phyloP scores from a whole-genome alignment of 169 alveolate genomes.

The Eimeria acervulina region DNA sequence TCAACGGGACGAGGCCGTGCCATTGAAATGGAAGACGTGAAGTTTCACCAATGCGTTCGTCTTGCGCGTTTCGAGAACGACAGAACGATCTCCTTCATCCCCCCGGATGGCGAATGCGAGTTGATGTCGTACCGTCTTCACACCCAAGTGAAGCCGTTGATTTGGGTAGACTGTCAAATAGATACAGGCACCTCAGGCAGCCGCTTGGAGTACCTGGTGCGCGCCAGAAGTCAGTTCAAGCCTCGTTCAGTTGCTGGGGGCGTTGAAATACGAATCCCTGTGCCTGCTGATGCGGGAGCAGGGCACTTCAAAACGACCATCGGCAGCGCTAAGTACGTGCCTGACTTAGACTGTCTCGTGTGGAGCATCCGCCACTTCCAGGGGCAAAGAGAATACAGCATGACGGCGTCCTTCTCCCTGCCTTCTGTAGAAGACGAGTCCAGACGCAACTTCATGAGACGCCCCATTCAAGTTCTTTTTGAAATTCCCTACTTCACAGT shows the following conservation, averaged over 20 bases:
- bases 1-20: slow-evolving; percentile 89
- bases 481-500: slow-evolving; percentile 99
- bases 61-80: slow-evolving; percentile 97
- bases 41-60: slow-evolving; percentile 97
- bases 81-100: slow-evolving; percentile 98
- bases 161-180: slow-evolving; percentile 97
- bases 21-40: slow-evolving; percentile 99
- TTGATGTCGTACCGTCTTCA: slow-evolving; percentile 98
- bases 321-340: slow-evolving; percentile 98
- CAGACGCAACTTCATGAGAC: slow-evolving; percentile 94
- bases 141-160: slow-evolving; percentile 97
- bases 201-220: slow-evolving; percentile 96
- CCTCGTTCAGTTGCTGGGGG: slow-evolving; percentile 97
- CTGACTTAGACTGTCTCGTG: slow-evolving; percentile 96
- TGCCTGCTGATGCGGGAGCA: slow-evolving; percentile 98
- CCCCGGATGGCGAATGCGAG: slow-evolving; percentile 99
- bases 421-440: slow-evolving; percentile 97
- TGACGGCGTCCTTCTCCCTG: slow-evolving; percentile 98
- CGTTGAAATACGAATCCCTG: slow-evolving; percentile 98
- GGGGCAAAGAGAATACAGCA: slow-evolving; percentile 98
- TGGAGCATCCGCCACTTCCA: slow-evolving; percentile 99
- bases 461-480: slow-evolving; percentile 98
- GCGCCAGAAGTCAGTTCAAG: slow-evolving; percentile 89
- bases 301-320: slow-evolving; percentile 94
- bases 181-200: slow-evolving; percentile 94